These are phyloP conservation scores for Meyerozyma sp. DNA, from an alignment of 1,139 yeast species.

Conservation along the genomic window DNA sequence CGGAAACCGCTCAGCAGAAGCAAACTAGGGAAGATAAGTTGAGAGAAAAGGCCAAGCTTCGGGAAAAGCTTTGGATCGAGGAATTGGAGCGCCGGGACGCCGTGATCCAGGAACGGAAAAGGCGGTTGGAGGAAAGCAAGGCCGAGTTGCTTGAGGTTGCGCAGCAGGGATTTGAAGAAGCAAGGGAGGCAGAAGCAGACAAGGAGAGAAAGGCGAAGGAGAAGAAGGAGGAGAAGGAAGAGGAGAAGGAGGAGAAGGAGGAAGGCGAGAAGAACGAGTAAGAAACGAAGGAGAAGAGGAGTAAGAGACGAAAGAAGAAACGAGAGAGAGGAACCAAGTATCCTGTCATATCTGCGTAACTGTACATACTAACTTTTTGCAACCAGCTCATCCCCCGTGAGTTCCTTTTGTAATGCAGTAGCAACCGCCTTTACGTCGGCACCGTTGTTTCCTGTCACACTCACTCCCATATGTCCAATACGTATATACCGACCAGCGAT, in stretches of 20 bases:
- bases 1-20: slow-evolving; percentile 32
- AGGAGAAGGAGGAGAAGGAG: neutral
- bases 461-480: slow-evolving; percentile 4
- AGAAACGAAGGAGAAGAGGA: neutral
- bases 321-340: neutral
- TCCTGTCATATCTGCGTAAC: neutral
- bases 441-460: slow-evolving; percentile 1
- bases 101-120: slow-evolving; percentile 61
- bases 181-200: no score
- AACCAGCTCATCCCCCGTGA: neutral
- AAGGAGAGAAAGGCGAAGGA: neutral
- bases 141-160: slow-evolving; percentile 36
- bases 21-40: slow-evolving; percentile 55
- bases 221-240: neutral
- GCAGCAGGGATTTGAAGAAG: slow-evolving; percentile 30
- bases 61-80: slow-evolving; percentile 87
- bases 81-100: slow-evolving; percentile 82
- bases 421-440: slow-evolving; percentile 2
- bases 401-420: neutral
- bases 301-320: neutral
- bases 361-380: neutral
- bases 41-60: slow-evolving; percentile 70
- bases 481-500: slow-evolving; percentile 2
- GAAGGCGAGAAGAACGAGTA: neutral
- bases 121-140: slow-evolving; percentile 34